Conservation (phyloP, 306 rosid species). For the Trifolium pratense region DNA sequence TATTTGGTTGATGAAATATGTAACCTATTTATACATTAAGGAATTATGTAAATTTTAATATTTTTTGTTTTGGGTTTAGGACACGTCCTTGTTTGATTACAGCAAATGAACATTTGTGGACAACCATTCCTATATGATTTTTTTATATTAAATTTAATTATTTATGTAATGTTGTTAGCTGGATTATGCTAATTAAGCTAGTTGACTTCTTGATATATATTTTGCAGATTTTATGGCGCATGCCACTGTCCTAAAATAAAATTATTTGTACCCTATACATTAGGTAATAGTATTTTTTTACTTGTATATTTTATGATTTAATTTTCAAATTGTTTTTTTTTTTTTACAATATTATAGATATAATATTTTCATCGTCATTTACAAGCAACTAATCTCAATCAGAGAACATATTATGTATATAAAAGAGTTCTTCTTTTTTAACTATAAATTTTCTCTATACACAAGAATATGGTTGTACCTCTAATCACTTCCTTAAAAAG, state of each 20-base stretch:
- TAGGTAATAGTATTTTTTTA: not conserved
- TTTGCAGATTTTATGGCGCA: slow-evolving; percentile 22
- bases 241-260: not conserved
- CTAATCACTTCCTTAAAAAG: too few relatives aligned
- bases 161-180: slow-evolving; percentile 26
- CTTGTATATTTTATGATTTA: too few relatives aligned
- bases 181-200: slow-evolving; percentile 27
- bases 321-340: too few relatives aligned
- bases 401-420: too few relatives aligned
- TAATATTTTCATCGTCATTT: too few relatives aligned
- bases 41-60: too few relatives aligned
- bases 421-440: too few relatives aligned
- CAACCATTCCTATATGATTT: not conserved
- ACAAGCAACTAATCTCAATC: too few relatives aligned
- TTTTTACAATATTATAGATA: too few relatives aligned
- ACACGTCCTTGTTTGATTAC: not conserved
- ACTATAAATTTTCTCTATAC: too few relatives aligned
- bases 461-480: too few relatives aligned
- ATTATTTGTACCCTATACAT: not conserved
- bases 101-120: slow-evolving; percentile 13
- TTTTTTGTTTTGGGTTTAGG: too few relatives aligned
- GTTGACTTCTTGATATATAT: slow-evolving; percentile 14
- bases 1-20: slow-evolving; percentile 27
- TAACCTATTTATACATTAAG: slow-evolving; percentile 27
- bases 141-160: not conserved